Evolutionary conservation across 2,329 filamentous ascomycete genomes (phyloP).

Genomic region (Fusarium nanum): DNA sequence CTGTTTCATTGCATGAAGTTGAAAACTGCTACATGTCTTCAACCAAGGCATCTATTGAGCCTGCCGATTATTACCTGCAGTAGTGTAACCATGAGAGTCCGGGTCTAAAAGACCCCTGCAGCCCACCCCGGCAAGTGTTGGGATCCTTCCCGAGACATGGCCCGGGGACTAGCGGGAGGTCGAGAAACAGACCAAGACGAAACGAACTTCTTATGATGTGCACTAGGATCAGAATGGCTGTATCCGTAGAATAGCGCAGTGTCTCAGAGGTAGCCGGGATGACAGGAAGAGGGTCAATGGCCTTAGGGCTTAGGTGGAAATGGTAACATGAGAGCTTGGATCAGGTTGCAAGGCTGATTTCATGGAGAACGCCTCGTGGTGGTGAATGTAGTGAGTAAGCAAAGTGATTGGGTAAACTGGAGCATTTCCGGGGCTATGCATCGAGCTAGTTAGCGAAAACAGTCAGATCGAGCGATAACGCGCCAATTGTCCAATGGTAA

Average conservation of each 20-base stretch:
- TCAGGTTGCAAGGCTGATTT: constrained; percentile 42
- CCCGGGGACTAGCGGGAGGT: not conserved
- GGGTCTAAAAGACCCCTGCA: constrained; percentile 4
- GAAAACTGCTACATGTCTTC: constrained; percentile 18
- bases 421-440: constrained; percentile 37
- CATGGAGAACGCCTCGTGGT: constrained; percentile 34
- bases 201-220: not conserved
- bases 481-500: constrained; percentile 39
- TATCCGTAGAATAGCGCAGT: constrained; percentile 9
- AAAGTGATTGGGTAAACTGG: constrained; percentile 28
- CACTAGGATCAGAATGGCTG: constrained; percentile 22
- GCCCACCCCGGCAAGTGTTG: not conserved
- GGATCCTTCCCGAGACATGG: constrained; percentile 40
- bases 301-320: constrained; percentile 11
- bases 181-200: constrained; percentile 15
- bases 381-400: constrained; percentile 17
- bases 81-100: constrained; percentile 16
- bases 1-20: not conserved
- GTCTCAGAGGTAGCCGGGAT: constrained; percentile 37
- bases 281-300: constrained; percentile 24
- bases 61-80: constrained; percentile 15
- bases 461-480: constrained; percentile 38
- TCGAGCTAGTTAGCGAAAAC: constrained; percentile 26
- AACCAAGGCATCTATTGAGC: constrained; percentile 2
- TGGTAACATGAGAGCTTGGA: constrained; percentile 1